Percentiles rank a stretch among this genome's conserved stretches.
These are phyloP conservation scores for Pilaira anomala DNA, from an alignment of 192 early-diverging fungal species.

Conservation along the genomic window DNA sequence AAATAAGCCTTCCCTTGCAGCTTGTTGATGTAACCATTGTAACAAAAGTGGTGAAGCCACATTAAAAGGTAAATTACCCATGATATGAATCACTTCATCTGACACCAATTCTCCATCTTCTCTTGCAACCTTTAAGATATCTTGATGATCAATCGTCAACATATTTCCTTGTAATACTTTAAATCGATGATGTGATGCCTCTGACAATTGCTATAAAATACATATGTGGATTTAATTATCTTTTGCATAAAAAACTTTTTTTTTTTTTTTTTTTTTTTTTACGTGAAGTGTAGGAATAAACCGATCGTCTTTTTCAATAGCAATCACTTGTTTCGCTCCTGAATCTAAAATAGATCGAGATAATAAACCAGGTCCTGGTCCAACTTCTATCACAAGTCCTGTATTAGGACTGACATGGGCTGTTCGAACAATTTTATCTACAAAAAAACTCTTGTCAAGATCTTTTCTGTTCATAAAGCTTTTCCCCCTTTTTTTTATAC, in stretches of 20 bases:
- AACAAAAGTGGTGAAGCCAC: slow-evolving; percentile 68
- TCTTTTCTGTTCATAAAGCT: neutral
- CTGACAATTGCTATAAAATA: slow-evolving; percentile 58
- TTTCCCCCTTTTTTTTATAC: slow-evolving; percentile 22
- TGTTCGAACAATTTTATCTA: slow-evolving; percentile 65
- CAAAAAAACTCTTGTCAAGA: neutral
- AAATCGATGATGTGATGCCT: slow-evolving; percentile 57
- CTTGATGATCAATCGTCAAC: slow-evolving; percentile 51
- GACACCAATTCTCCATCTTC: slow-evolving; percentile 7
- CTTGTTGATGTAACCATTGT: slow-evolving; percentile 68
- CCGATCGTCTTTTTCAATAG: slow-evolving; percentile 69
- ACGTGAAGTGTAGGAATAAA: slow-evolving; percentile 65
- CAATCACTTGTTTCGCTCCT: slow-evolving; percentile 60
- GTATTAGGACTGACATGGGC: slow-evolving; percentile 58
- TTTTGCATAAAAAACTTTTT: neutral
- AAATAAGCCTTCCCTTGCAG: slow-evolving; percentile 58
- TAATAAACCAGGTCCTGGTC: slow-evolving; percentile 74
- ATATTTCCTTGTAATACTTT: slow-evolving; percentile 63
- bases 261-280: neutral
- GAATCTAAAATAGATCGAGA: slow-evolving; percentile 74
- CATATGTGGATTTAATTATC: neutral
- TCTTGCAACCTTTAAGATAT: slow-evolving; percentile 44
- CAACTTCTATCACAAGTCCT: slow-evolving; percentile 71
- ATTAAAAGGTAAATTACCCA: slow-evolving; percentile 82
- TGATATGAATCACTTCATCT: slow-evolving; percentile 46